phyloP scores from a whole-genome alignment of 768 basidiomycete species.

The Lentinula sp. region DNA sequence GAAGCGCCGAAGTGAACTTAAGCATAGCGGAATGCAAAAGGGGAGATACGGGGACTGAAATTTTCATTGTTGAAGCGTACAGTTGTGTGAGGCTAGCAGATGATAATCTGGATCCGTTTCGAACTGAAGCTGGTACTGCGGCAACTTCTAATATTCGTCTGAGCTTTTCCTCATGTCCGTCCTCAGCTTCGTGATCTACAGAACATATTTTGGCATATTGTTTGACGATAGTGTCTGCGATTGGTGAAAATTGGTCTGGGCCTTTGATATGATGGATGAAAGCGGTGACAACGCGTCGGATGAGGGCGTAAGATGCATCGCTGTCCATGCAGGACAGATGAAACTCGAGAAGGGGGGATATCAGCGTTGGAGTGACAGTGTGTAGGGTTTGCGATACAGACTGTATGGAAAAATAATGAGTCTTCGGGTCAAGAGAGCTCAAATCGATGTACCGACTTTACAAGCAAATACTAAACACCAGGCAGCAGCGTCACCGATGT shows the following conservation, averaged over 20 bases:
- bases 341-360: conserved; percentile 50
- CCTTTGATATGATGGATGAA: conserved; percentile 78
- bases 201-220: conserved; percentile 22
- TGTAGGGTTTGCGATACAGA: conserved; percentile 83
- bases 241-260: conserved; percentile 52
- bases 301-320: conserved; percentile 42
- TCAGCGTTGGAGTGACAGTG: conserved; percentile 60
- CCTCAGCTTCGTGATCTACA: neutral
- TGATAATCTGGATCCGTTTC: conserved; percentile 64
- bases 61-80: conserved; percentile 3
- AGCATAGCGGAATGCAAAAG: conserved; percentile 22
- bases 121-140: conserved; percentile 53
- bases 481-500: conserved; percentile 58
- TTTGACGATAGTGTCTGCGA: conserved; percentile 49
- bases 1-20: conserved; percentile 31
- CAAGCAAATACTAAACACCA: conserved; percentile 77
- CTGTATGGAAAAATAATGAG: conserved; percentile 27
- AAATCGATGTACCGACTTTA: conserved; percentile 45
- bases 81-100: conserved; percentile 6
- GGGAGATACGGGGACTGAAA: conserved; percentile 15
- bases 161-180: conserved; percentile 28
- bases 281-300: conserved; percentile 73
- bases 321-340: conserved; percentile 39
- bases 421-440: neutral
- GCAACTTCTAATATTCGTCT: conserved; percentile 52